phyloP scores from a whole-genome alignment of 1,139 yeast genomes.

The Yamadazyma epiphylla region DNA sequence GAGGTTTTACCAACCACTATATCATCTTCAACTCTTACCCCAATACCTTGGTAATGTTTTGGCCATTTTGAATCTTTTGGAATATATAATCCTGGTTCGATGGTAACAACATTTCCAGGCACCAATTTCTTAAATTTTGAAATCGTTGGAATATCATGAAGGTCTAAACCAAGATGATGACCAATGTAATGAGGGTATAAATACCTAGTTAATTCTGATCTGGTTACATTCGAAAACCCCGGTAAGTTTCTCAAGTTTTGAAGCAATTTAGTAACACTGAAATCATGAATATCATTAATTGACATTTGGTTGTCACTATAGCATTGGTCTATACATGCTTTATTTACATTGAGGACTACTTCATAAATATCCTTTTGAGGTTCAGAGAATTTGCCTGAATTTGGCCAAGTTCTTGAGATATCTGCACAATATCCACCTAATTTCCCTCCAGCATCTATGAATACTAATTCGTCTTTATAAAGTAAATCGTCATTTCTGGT shows the following conservation, averaged over 20 bases:
- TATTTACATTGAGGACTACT: conserved; percentile 81
- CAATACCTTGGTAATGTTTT: conserved; percentile 78
- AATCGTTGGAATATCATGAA: conserved; percentile 74
- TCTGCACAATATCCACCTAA: conserved; percentile 95
- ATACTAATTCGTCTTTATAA: conserved; percentile 72
- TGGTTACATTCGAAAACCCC: conserved; percentile 56
- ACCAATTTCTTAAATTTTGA: conserved; percentile 49
- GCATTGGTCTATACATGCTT: conserved; percentile 70
- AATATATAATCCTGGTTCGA: conserved; percentile 92
- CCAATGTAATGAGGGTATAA: conserved; percentile 95
- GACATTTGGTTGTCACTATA: conserved; percentile 49
- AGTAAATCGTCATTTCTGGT: conserved; percentile 83
- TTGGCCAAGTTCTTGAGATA: conserved; percentile 97
- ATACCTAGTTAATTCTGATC: conserved; percentile 47
- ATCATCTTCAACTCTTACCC: conserved; percentile 93
- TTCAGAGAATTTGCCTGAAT: conserved; percentile 58
- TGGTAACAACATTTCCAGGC: conserved; percentile 76
- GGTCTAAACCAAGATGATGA: conserved; percentile 90
- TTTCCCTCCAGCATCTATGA: conserved; percentile 94
- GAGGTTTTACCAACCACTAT: conserved; percentile 64
- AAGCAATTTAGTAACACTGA: conserved; percentile 56
- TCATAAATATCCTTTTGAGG: conserved; percentile 86
- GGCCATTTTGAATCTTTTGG: conserved; percentile 74
- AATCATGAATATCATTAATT: conserved; percentile 72
- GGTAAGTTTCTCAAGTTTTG: conserved; percentile 62